Evolutionary conservation across 2,329 filamentous ascomycete species (phyloP).

Genomic region (Talaromyces funiculosus): DNA sequence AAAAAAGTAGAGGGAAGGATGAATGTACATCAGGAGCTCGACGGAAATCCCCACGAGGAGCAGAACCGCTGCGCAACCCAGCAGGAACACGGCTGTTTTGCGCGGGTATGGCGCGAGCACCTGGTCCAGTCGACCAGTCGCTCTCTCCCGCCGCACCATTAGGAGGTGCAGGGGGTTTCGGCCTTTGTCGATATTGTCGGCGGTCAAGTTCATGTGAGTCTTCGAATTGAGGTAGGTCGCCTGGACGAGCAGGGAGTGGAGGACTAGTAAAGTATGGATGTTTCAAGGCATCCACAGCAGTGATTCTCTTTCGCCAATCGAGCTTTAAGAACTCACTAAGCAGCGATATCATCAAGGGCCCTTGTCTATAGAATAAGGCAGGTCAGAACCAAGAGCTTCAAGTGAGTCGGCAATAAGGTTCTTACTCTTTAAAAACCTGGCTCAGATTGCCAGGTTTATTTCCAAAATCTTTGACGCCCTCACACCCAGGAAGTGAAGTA

Average conservation of each 20-base stretch:
- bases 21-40: constrained; percentile 26
- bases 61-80: constrained; percentile 26
- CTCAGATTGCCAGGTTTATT: constrained; percentile 60
- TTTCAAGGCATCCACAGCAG: constrained; percentile 86
- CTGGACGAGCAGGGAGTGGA: constrained; percentile 73
- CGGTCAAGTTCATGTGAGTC: constrained; percentile 96
- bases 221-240: constrained; percentile 84
- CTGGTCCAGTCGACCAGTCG: constrained; percentile 43
- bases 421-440: constrained; percentile 68
- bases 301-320: constrained; percentile 83
- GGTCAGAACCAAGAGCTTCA: neutral
- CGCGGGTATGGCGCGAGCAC: constrained; percentile 25
- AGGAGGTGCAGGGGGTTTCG: constrained; percentile 75
- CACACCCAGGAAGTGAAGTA: constrained; percentile 73
- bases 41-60: constrained; percentile 20
- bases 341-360: constrained; percentile 68
- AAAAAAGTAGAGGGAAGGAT: constrained; percentile 19
- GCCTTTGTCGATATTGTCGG: constrained; percentile 77
- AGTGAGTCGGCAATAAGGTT: neutral
- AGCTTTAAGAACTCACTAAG: constrained; percentile 77
- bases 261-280: constrained; percentile 83
- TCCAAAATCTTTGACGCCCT: constrained; percentile 61
- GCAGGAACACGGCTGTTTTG: constrained; percentile 31
- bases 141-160: constrained; percentile 77
- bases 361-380: constrained; percentile 49